phyloP scores from a whole-genome alignment of 1,284 basidiomycete genomes.

The Microbotryum silenes-acaulis region DNA sequence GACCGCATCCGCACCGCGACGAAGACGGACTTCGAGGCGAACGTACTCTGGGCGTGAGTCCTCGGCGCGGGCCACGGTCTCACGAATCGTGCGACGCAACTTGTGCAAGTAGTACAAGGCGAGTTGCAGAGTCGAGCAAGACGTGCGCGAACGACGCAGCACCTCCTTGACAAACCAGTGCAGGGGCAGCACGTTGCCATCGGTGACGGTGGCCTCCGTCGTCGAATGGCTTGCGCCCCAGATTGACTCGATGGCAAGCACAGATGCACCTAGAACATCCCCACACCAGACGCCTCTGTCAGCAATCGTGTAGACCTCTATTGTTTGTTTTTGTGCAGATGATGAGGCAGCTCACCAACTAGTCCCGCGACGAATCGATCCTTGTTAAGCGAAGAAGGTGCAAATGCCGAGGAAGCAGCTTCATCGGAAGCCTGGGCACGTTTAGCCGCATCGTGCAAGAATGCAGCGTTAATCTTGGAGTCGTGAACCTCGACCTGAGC shows the following conservation, averaged over 20 bases:
- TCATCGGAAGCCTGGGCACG: no score
- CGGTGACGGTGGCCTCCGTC: neutral
- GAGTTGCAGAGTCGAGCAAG: conserved; percentile 36
- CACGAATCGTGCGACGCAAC: conserved; percentile 30
- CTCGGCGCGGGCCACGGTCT: conserved; percentile 25
- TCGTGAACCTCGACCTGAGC: no score
- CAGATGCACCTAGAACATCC: conserved; percentile 17
- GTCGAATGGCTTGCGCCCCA: conserved; percentile 16
- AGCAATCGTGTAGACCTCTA: neutral
- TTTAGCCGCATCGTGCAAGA: no score
- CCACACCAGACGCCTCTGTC: neutral
- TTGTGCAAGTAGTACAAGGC: conserved; percentile 38
- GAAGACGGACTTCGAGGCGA: conserved; percentile 4
- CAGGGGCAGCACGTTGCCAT: conserved; percentile 29
- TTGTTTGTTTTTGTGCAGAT: conserved; percentile 1
- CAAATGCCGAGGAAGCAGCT: no score
- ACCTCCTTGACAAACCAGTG: conserved; percentile 36
- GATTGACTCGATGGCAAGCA: conserved; percentile 33
- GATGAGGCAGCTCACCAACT: conserved; percentile 27
- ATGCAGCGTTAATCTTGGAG: no score
- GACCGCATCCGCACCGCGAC: neutral
- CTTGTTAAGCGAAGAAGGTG: conserved; percentile 8
- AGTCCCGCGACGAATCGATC: conserved; percentile 32
- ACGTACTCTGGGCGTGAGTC: conserved; percentile 3
- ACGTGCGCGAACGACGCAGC: conserved; percentile 35